phyloP scores from a whole-genome alignment of 257 asterid species.

The Penstemon davidsonii region DNA sequence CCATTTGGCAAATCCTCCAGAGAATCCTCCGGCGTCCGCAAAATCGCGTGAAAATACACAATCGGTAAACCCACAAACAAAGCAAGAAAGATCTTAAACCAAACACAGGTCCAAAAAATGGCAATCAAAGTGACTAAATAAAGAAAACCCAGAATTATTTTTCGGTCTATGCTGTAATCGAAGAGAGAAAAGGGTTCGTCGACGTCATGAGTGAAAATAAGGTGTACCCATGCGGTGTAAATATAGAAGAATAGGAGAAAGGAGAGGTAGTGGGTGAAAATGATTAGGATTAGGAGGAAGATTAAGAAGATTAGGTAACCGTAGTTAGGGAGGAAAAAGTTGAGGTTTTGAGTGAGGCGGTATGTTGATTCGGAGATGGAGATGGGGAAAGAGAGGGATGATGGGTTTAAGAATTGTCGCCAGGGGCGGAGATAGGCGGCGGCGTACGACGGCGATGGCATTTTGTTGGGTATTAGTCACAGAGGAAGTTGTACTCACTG shows the following conservation, averaged over 20 bases:
- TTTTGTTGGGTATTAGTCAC: conserved; percentile 14
- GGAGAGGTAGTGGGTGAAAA: conserved; percentile 60
- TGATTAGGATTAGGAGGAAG: conserved; percentile 49
- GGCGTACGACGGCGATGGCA: conserved; percentile 41
- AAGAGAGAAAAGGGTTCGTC: conserved; percentile 60
- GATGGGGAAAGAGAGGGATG: conserved; percentile 70
- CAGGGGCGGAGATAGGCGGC: conserved; percentile 68
- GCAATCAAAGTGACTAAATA: conserved; percentile 51
- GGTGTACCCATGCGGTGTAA: conserved; percentile 47
- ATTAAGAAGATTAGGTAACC: conserved; percentile 39
- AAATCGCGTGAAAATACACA: conserved; percentile 57
- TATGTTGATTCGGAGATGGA: conserved; percentile 76
- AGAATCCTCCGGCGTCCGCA: conserved; percentile 80
- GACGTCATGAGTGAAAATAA: conserved; percentile 31
- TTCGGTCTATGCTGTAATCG: conserved; percentile 57
- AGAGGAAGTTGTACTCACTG: no score
- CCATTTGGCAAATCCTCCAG: conserved; percentile 81
- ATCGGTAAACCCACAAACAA: conserved; percentile 50
- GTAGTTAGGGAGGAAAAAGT: conserved; percentile 75
- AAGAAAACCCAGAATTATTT: conserved; percentile 47
- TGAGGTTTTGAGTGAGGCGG: conserved; percentile 73
- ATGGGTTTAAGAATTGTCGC: conserved; percentile 50
- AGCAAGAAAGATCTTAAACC: conserved; percentile 58
- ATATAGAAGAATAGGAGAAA: conserved; percentile 61
- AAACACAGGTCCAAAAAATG: conserved; percentile 53